Evolutionary conservation across 1,139 yeast genomes (phyloP).

Genomic region (Yamadazyma diddensiae): DNA sequence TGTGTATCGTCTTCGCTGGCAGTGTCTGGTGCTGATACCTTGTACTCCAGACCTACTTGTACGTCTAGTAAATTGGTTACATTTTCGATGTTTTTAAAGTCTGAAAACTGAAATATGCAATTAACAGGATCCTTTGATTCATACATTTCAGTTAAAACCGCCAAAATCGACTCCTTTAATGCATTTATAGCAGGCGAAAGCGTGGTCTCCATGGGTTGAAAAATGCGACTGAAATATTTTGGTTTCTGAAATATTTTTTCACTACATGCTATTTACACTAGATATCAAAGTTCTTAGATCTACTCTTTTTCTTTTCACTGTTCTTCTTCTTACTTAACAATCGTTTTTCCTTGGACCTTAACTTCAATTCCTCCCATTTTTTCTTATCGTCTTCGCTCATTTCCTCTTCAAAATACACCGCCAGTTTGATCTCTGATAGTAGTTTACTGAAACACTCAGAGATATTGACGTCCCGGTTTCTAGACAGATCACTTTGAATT

Average conservation of each 20-base stretch:
- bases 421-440: conserved; percentile 46
- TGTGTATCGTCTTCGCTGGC: conserved; percentile 1
- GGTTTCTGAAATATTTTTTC: too few relatives aligned
- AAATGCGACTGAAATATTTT: too few relatives aligned
- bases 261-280: conserved; percentile 3
- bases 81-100: conserved; percentile 1
- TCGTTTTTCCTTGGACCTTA: conserved; percentile 46
- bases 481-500: conserved; percentile 57
- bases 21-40: conserved; percentile 2
- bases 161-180: too few relatives aligned
- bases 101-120: background rate
- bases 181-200: too few relatives aligned
- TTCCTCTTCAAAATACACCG: conserved; percentile 51
- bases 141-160: too few relatives aligned
- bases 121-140: too few relatives aligned
- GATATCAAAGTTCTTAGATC: conserved; percentile 40
- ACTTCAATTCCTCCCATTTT: conserved; percentile 55
- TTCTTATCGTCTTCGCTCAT: conserved; percentile 43
- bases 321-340: conserved; percentile 49
- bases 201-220: background rate
- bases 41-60: conserved; percentile 2
- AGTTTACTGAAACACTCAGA: conserved; percentile 61
- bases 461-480: conserved; percentile 60
- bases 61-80: too few relatives aligned
- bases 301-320: conserved; percentile 52